Conservation (phyloP, 2,329 filamentous ascomycete genomes). For the Neonectria hederae region DNA sequence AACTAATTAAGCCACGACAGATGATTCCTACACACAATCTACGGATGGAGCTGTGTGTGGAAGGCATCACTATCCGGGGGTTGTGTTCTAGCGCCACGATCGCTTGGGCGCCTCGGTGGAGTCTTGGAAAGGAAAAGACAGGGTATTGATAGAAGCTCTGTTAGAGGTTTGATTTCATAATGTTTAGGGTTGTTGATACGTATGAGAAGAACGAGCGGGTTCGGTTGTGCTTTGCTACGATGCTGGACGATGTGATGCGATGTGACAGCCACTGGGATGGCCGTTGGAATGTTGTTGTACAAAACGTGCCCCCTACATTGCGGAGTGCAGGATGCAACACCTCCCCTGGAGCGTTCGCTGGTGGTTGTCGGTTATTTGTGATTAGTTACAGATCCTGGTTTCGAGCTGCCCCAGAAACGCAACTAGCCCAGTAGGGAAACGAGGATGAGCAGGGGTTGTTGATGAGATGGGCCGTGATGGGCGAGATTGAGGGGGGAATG, state of each 20-base stretch:
- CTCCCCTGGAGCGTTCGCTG: neutral
- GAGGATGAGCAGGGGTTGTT: slow-evolving; percentile 8
- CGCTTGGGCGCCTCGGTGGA: neutral
- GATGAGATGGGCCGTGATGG: slow-evolving; percentile 9
- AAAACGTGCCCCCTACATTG: neutral
- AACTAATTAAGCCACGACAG: no score
- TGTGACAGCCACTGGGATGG: neutral
- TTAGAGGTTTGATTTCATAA: neutral
- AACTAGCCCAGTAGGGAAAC: slow-evolving; percentile 7
- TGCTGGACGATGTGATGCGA: neutral
- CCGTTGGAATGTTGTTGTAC: neutral
- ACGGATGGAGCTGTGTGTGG: neutral
- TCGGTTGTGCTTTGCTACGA: neutral
- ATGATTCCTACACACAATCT: no score
- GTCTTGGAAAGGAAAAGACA: neutral
- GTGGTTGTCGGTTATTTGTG: slow-evolving; percentile 6
- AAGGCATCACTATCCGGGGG: neutral
- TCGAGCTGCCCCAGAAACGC: neutral
- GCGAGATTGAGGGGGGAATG: slow-evolving; percentile 4
- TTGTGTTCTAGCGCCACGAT: neutral
- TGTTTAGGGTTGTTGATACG: neutral
- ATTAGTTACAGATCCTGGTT: slow-evolving; percentile 5
- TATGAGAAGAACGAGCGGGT: neutral
- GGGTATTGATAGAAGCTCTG: neutral
- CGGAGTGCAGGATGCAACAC: slow-evolving; percentile 10